Base-by-base conservation (phyloP, 345 rosid genomes). In the Citrus maxima region DNA sequence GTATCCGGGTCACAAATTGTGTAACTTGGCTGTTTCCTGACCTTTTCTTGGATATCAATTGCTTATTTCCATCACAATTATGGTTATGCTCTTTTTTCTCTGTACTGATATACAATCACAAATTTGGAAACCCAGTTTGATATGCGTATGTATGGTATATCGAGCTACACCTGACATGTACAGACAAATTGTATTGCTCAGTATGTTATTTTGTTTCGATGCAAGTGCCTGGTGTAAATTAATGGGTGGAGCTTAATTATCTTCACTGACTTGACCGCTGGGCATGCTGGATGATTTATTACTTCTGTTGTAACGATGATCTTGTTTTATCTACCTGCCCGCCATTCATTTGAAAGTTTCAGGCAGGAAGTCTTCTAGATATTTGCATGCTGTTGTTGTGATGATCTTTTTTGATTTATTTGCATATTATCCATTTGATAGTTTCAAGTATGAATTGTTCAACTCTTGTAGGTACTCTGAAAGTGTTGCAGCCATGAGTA, bases 401-500 rank as follows among this genome's bases (percentile, higher is more conserved):
- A 4, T 72, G 80, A 77, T 73, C 27, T 40, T 63, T 21, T 12
- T 1, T 28, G 4, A 59, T 73, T 18, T 6, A 42, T 46, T 63
- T 67, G 61, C 12, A 40, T 62, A 9, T 37, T 62, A 32, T 49
- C 32, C 32, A 65, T 24, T 28, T 30, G 35, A 34, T 32, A 49
- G 35, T 46, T 22, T 63, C 32, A 30, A 65, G 42, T 51, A n/a
- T 10, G 16, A 35, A 27, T 40, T 34, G 54, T 76, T 51, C 46
- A 68, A 74, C 37, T 75, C 81, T 87, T 86, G 82, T 86, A 95
- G 98, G 90, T 95, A 90, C 82, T 86, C 96, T 73, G 93, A 95
- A 80, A 95, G 93, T 80, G 89, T 95, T 82, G 98, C 98, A 67
- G 95, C 96, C 80, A 95, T 93, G 98, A 95, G 98, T 82, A 93